Percentiles rank a stretch among this genome's conserved stretches.
phyloP scores from a whole-genome alignment of 164 flowering plant species.

The Nymphaea thermarum region DNA sequence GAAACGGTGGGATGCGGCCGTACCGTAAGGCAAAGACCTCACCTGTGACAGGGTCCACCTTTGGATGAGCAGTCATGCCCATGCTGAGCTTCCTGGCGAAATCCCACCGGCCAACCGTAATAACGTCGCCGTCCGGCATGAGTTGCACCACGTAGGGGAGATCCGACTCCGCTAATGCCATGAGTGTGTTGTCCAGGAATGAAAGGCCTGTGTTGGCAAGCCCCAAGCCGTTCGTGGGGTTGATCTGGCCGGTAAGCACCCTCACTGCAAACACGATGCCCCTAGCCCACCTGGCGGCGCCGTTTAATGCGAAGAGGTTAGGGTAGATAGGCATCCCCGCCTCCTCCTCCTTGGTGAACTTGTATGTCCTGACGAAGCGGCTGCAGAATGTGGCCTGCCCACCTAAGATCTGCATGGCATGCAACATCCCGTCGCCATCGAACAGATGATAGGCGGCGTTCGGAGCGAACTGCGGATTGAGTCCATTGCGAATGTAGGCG shows the following conservation, averaged over 20 bases:
- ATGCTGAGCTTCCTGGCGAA: no score
- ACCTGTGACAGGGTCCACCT: no score
- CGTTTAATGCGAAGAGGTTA: slow-evolving; percentile 50
- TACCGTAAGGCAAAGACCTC: no score
- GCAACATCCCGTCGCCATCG: slow-evolving; percentile 94
- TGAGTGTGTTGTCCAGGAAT: slow-evolving; percentile 18
- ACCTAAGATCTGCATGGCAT: slow-evolving; percentile 13
- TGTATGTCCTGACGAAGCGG: slow-evolving; percentile 12
- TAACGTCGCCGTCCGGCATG: no score
- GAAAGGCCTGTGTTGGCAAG: slow-evolving; percentile 67
- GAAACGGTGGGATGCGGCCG: no score
- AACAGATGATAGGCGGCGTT: slow-evolving; percentile 76
- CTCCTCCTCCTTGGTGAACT: slow-evolving; percentile 30
- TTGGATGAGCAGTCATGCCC: no score
- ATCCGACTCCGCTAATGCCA: no score
- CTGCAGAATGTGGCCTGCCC: no score
- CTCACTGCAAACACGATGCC: slow-evolving; percentile 34
- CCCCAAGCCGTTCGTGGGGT: slow-evolving; percentile 48
- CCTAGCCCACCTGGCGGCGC: slow-evolving; percentile 36
- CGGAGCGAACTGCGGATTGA: slow-evolving; percentile 70
- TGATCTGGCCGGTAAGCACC: slow-evolving; percentile 33
- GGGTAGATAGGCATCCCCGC: slow-evolving; percentile 40
- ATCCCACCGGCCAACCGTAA: no score
- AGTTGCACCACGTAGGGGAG: no score
- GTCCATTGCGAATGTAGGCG: slow-evolving; percentile 78